Evolutionary conservation across 805 yeast species (phyloP).

Genomic region (Wilhelminamyces savonicus): DNA sequence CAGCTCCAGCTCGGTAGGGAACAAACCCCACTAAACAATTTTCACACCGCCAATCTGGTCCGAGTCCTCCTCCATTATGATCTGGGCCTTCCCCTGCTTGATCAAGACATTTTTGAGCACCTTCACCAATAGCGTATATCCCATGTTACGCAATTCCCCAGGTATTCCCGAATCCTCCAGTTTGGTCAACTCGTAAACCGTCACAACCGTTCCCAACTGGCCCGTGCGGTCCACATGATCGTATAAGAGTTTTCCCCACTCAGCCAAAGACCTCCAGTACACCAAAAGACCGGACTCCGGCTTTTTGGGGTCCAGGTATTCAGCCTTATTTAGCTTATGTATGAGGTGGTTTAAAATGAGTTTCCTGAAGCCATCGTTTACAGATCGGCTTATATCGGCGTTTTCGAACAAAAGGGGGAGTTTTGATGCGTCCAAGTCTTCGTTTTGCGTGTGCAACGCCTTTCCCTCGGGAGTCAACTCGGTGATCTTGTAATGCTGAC

Average conservation of each 20-base stretch:
- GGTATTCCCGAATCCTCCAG: constrained; percentile 49
- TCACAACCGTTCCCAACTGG: constrained; percentile 68
- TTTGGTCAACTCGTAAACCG: constrained; percentile 71
- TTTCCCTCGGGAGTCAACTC: constrained; percentile 23
- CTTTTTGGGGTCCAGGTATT: constrained; percentile 42
- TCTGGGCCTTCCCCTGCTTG: constrained; percentile 65
- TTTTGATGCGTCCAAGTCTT: constrained; percentile 8
- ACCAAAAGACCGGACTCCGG: constrained; percentile 62
- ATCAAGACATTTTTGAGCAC: constrained; percentile 52
- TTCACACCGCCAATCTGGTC: constrained; percentile 71
- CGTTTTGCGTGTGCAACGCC: constrained; percentile 20
- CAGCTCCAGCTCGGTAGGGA: too few species aligned
- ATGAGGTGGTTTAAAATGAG: constrained; percentile 57
- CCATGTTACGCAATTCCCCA: constrained; percentile 60
- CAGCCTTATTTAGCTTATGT: constrained; percentile 44
- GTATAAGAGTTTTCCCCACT: constrained; percentile 32
- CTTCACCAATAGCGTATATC: constrained; percentile 44
- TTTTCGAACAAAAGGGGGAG: constrained; percentile 45
- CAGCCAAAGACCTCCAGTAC: constrained; percentile 54
- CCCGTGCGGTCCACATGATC: constrained; percentile 59
- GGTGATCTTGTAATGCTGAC: constrained; percentile 44
- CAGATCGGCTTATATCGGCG: constrained; percentile 42
- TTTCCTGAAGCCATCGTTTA: constrained; percentile 47
- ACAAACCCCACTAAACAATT: too few species aligned
- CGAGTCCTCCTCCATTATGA: constrained; percentile 56